Conservation (phyloP, 768 basidiomycete species). For the Dacryopinax spathularia region DNA sequence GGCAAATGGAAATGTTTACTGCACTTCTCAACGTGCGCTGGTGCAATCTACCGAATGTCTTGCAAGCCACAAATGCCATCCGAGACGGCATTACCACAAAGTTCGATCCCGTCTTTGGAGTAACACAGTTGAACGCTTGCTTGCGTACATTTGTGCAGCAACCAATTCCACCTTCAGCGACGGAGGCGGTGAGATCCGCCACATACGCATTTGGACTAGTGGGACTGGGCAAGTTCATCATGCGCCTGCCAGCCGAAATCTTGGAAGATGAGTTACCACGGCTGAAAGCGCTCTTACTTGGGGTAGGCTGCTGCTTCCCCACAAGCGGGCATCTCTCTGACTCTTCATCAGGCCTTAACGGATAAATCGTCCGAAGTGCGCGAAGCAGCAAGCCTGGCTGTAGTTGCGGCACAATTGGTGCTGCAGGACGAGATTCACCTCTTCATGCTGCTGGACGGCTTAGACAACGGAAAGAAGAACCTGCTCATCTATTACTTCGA, state of each 20-base stretch:
- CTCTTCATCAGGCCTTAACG: slow-evolving; percentile 5
- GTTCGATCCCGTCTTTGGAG: slow-evolving; percentile 70
- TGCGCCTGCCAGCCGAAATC: slow-evolving; percentile 67
- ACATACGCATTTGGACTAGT: slow-evolving; percentile 74
- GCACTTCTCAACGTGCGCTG: slow-evolving; percentile 49
- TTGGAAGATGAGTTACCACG: slow-evolving; percentile 79
- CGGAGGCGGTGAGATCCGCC: slow-evolving; percentile 42
- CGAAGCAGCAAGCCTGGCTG: slow-evolving; percentile 66
- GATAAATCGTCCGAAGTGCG: slow-evolving; percentile 39
- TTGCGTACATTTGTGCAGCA: slow-evolving; percentile 49
- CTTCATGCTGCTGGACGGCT: slow-evolving; percentile 62
- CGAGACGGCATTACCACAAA: slow-evolving; percentile 57
- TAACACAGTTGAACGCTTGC: slow-evolving; percentile 68
- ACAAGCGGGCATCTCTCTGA: slow-evolving; percentile 33
- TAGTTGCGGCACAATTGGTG: slow-evolving; percentile 72
- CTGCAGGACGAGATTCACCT: slow-evolving; percentile 71
- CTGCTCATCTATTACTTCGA: slow-evolving; percentile 78
- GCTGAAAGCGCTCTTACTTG: slow-evolving; percentile 51
- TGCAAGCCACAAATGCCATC: slow-evolving; percentile 70
- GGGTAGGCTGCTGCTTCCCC: slow-evolving; percentile 30
- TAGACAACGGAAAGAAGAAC: slow-evolving; percentile 85
- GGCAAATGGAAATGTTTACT: slow-evolving; percentile 62
- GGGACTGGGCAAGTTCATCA: slow-evolving; percentile 67
- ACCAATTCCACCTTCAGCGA: slow-evolving; percentile 30
- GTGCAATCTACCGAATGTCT: slow-evolving; percentile 37